phyloP scores from a whole-genome alignment of 2,329 filamentous ascomycete species.

The Hypoxylon sp. region DNA sequence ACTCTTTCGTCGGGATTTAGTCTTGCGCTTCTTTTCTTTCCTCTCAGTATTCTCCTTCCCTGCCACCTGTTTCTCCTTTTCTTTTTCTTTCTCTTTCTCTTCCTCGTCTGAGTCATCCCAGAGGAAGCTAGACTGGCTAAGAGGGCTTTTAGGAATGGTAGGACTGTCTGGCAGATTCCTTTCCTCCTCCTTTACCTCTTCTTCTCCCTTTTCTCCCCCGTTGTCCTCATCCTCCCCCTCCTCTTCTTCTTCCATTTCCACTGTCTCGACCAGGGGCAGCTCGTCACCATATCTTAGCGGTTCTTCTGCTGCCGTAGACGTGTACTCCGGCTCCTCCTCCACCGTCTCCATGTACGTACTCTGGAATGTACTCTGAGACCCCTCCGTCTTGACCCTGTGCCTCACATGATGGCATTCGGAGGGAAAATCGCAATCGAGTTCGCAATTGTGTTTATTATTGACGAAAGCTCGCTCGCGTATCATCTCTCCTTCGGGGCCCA shows the following conservation, averaged over 20 bases:
- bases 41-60: constrained; percentile 16
- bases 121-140: constrained; percentile 43
- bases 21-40: constrained; percentile 16
- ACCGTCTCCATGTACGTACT: not conserved
- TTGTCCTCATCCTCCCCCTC: constrained; percentile 38
- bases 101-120: constrained; percentile 33
- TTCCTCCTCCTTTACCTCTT: constrained; percentile 21
- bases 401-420: constrained; percentile 60
- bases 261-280: constrained; percentile 38
- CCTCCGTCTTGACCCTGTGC: constrained; percentile 60
- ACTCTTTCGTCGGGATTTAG: constrained; percentile 4
- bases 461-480: constrained; percentile 48
- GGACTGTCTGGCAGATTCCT: constrained; percentile 3
- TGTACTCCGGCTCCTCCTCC: constrained; percentile 52
- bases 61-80: too few species aligned
- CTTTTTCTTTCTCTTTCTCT: constrained; percentile 35
- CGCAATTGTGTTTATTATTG: constrained; percentile 46
- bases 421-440: constrained; percentile 58
- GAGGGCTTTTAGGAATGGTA: constrained; percentile 21
- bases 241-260: constrained; percentile 11
- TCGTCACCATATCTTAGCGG: constrained; percentile 39
- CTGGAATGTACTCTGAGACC: constrained; percentile 53
- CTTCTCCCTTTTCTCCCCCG: constrained; percentile 5
- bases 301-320: constrained; percentile 26
- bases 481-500: constrained; percentile 52